Evolutionary conservation across 805 yeast species (phyloP).

Genomic region (Clavispora phyllophila): DNA sequence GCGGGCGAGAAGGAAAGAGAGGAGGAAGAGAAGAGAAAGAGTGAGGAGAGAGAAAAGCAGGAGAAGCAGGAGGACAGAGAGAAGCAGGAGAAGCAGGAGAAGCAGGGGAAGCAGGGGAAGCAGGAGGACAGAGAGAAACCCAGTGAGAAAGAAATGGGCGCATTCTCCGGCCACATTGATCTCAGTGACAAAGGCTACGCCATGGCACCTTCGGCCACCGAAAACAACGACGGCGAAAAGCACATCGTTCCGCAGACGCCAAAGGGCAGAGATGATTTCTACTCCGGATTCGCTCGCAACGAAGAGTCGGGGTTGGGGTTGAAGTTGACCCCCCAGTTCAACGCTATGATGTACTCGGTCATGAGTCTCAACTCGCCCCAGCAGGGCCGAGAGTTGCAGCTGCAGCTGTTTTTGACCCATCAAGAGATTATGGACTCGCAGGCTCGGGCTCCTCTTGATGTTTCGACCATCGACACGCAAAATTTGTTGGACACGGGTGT

Average conservation of each 20-base stretch:
- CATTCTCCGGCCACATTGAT: too few relatives aligned
- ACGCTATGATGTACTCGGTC: conserved; percentile 35
- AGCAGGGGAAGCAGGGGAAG: too few relatives aligned
- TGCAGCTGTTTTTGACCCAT: not conserved
- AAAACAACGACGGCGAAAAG: not conserved
- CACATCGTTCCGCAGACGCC: conserved; percentile 31
- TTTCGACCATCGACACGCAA: not conserved
- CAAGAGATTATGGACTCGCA: not conserved
- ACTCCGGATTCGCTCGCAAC: conserved; percentile 1
- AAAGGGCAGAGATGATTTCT: conserved; percentile 23
- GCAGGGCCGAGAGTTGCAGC: not conserved
- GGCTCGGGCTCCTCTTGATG: not conserved
- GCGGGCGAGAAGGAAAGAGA: not conserved
- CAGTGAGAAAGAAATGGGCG: too few relatives aligned
- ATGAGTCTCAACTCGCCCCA: conserved; percentile 31
- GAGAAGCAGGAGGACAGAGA: too few relatives aligned
- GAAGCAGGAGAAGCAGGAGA: too few relatives aligned
- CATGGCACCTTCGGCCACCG: not conserved
- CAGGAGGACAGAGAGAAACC: not conserved
- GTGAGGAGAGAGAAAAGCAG: not conserved
- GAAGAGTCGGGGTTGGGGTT: conserved; percentile 14
- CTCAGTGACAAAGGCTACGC: not conserved
- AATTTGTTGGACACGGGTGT: not conserved
- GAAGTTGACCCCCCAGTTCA: conserved; percentile 38
- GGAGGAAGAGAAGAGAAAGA: not conserved